A percentile compares a stretch with the other conserved stretches of the same genome.
phyloP scores from a whole-genome alignment of 2,329 filamentous ascomycete genomes.

The Sclerotinia trifoliorum region DNA sequence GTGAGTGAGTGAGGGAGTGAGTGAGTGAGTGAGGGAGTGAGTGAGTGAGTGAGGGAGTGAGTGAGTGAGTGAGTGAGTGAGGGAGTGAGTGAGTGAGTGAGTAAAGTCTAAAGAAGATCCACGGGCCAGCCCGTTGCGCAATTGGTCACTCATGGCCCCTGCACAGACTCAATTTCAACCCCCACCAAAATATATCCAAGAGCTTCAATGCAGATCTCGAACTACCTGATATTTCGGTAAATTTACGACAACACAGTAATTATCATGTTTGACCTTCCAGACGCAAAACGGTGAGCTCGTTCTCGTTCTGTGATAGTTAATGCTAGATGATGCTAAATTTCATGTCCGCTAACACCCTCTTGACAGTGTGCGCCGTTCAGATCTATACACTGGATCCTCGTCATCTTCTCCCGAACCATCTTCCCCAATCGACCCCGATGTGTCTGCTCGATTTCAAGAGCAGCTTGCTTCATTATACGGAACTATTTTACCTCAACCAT shows the following conservation, averaged over 20 bases:
- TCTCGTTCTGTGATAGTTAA: neutral
- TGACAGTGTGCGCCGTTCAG: constrained; percentile 53
- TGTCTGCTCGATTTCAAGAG: constrained; percentile 26
- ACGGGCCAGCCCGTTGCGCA: constrained; percentile 19
- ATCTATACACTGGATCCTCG: constrained; percentile 45
- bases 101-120: neutral
- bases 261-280: constrained; percentile 52
- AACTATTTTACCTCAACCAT: constrained; percentile 17
- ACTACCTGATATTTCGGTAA: neutral
- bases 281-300: constrained; percentile 50
- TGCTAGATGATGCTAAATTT: neutral
- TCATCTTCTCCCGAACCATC: constrained; percentile 28
- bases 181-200: constrained; percentile 19
- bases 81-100: no score
- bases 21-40: neutral
- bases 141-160: constrained; percentile 14
- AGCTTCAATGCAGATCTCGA: neutral
- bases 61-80: no score
- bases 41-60: no score
- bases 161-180: constrained; percentile 5
- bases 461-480: constrained; percentile 35
- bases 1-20: neutral
- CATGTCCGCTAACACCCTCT: constrained; percentile 20
- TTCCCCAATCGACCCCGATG: constrained; percentile 33
- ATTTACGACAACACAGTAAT: constrained; percentile 8